Conservation (phyloP, 352 stramenopile species). For the Phytophthora niederhauseri region DNA sequence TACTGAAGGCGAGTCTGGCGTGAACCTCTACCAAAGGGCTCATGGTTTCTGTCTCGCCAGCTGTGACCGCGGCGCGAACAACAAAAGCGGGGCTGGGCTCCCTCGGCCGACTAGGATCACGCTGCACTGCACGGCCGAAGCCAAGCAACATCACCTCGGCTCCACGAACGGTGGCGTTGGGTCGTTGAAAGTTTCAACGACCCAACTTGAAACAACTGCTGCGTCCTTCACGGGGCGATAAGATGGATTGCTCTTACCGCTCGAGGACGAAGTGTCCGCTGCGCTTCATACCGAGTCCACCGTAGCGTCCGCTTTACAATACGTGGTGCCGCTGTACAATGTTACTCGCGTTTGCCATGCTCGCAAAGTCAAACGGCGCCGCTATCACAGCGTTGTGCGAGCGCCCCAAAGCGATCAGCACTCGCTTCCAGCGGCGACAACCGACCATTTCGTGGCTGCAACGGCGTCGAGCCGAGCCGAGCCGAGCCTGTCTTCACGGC, state of each 20-base stretch:
- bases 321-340: neutral
- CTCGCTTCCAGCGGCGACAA: constrained; percentile 4
- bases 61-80: constrained; percentile 20
- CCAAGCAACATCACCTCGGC: neutral
- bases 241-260: constrained; percentile 2
- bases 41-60: constrained; percentile 28
- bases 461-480: neutral
- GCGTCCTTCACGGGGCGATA: neutral
- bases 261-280: neutral
- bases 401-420: neutral
- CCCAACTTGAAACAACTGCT: constrained; percentile 25
- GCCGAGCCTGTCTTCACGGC: constrained; percentile 7
- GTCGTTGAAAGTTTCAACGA: no score
- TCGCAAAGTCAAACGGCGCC: constrained; percentile 7
- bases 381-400: neutral
- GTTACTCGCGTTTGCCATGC: neutral
- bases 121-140: neutral
- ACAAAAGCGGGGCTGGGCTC: constrained; percentile 23
- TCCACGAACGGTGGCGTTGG: constrained; percentile 23
- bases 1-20: constrained; percentile 18
- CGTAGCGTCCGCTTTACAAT: neutral
- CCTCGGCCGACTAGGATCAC: neutral
- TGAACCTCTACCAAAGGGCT: constrained; percentile 5
- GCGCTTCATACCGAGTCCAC: neutral
- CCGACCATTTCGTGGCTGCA: neutral